Conservation (phyloP, 768 basidiomycete species). For the Pleurotus salmoneostramineus region DNA sequence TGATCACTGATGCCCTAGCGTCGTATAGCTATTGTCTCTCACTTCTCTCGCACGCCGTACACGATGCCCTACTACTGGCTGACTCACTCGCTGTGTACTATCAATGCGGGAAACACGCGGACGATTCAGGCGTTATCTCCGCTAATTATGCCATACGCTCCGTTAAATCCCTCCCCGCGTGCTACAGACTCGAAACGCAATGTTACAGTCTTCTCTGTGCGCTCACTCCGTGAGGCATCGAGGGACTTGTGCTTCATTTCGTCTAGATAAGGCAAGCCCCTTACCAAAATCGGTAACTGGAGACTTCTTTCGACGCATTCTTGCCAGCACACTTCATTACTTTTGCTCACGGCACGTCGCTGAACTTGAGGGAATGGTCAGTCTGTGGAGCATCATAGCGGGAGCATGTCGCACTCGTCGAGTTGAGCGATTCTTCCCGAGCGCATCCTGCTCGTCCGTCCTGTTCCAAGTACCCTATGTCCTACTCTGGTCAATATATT, state of each 20-base stretch:
- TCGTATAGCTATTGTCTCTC: no score
- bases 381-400: background rate
- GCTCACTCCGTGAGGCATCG: background rate
- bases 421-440: background rate
- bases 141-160: background rate
- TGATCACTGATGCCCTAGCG: no score
- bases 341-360: background rate
- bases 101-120: no score
- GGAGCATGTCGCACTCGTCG: background rate
- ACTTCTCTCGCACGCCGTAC: no score
- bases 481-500: background rate
- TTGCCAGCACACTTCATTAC: no score
- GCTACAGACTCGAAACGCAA: background rate
- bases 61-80: no score
- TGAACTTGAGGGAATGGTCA: background rate
- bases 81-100: no score
- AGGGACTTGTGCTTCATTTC: background rate
- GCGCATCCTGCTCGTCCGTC: background rate
- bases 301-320: no score
- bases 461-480: background rate
- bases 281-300: no score
- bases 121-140: background rate
- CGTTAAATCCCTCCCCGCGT: background rate
- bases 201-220: background rate
- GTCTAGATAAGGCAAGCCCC: background rate